Conservation (phyloP, 331 rosid genomes). For the Malus hybrid region DNA sequence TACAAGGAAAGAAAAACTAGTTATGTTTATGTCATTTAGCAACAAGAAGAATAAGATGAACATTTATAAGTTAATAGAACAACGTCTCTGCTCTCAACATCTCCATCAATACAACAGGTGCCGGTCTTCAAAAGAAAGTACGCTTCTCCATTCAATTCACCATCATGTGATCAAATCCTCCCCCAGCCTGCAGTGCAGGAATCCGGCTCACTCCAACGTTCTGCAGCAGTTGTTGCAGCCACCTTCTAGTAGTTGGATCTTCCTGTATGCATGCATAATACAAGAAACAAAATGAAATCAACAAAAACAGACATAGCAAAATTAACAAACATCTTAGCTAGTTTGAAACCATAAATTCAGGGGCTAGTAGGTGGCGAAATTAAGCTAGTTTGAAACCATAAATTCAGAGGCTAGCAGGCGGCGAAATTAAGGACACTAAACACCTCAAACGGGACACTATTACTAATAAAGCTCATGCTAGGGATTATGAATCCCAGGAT, state of each 20-base stretch:
- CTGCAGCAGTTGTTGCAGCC: slow-evolving; percentile 62
- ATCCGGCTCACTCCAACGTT: slow-evolving; percentile 50
- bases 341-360: background rate
- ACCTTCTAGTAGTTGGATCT: slow-evolving; percentile 57
- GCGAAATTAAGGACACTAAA: too few relatives aligned
- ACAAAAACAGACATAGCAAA: background rate
- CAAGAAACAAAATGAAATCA: background rate
- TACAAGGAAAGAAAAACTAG: background rate
- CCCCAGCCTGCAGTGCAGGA: slow-evolving; percentile 43
- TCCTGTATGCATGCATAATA: slow-evolving; percentile 39
- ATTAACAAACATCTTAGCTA: background rate
- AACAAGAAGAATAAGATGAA: background rate
- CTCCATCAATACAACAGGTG: background rate
- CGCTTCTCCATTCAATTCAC: slow-evolving; percentile 3
- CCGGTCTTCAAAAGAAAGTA: background rate
- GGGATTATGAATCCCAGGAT: background rate
- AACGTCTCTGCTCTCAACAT: background rate
- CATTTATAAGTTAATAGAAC: background rate
- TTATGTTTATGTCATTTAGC: background rate
- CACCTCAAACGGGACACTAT: background rate
- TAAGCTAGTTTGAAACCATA: too few relatives aligned
- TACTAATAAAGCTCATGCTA: background rate
- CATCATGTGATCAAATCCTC: slow-evolving; percentile 54
- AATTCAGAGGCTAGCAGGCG: too few relatives aligned
- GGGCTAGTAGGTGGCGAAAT: background rate